Conservation (phyloP, 176 grass and related monocot species). For the Aechmea fasciata region DNA sequence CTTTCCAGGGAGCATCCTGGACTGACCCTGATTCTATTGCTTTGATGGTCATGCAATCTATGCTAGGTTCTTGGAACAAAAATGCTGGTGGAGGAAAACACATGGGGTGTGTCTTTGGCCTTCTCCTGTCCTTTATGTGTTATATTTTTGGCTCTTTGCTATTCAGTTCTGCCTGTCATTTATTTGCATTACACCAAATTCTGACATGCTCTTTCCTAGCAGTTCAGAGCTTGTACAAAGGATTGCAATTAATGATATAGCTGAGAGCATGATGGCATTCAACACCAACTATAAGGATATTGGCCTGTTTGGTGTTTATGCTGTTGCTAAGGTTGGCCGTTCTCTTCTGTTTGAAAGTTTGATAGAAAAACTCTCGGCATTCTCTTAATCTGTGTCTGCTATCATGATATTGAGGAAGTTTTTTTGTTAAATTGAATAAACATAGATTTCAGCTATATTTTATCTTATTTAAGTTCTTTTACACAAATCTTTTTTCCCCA, state of each 20-base stretch:
- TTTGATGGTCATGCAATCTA: slow-evolving; percentile 96
- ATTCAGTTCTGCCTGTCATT: not conserved
- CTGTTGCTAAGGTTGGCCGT: slow-evolving; percentile 65
- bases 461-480: too few species aligned
- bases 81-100: slow-evolving; percentile 72
- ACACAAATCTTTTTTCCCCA: too few species aligned
- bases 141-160: not conserved
- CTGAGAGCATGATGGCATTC: slow-evolving; percentile 97
- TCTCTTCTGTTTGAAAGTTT: not conserved
- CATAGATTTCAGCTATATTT: too few species aligned
- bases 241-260: slow-evolving; percentile 87
- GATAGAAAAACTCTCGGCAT: not conserved
- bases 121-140: not conserved
- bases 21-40: slow-evolving; percentile 92
- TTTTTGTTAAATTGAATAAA: too few species aligned
- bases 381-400: not conserved
- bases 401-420: too few species aligned
- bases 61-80: slow-evolving; percentile 98
- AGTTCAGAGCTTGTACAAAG: slow-evolving; percentile 95
- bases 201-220: slow-evolving; percentile 12
- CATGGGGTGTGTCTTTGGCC: slow-evolving; percentile 48
- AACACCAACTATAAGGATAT: slow-evolving; percentile 96
- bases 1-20: slow-evolving; percentile 79
- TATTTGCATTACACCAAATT: not conserved
- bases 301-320: slow-evolving; percentile 95